Base-by-base conservation (phyloP, 176 grass and related monocot species). In the Musa schizocarpa region DNA sequence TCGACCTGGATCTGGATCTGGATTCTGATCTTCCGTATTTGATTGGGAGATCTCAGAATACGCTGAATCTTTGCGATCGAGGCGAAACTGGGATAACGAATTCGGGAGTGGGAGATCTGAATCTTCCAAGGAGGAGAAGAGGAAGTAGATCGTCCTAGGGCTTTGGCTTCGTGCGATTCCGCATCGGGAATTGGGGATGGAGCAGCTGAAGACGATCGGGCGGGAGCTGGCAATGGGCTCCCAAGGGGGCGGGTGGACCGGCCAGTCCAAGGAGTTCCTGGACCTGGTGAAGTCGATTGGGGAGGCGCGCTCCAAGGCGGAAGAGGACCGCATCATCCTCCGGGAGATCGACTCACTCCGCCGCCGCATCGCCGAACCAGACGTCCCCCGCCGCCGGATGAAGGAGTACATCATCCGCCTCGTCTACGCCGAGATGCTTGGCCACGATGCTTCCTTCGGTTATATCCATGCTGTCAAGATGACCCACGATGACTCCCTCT, bases 391-490 rank as follows among this genome's bases (percentile, higher is more conserved):
- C 29, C 87, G 87, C 55, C 87, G 86, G 87, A 99, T 99, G 96
- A 99, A 99, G 81, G 96, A 99, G 81, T 88, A 89, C 73, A 81
- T 99, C 52, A 84, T 99, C 54, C 90, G 96, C 81, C 88, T 99
- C 67, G 91, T 91, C 82, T 99, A 99, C 56, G 96, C 86, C 13
- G 96, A 99, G 96, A 99, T 99, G 96, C 91, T 99, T 51, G 96
- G 96, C 19, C 96, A 99, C 73, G 96, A 99, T 26, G 96, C 96
- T 68, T 99, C 96, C 58, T 99, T 99, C 74, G 96, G 91, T 17
- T 84, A 99, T 81, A 99, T 99, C 86, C 96, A 99, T 73, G 96
- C 96, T 55, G 96, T 99, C 65, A 99, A 99, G 85, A 99, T 99
- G 96, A 93, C 96, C 71, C 96, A 99, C 82, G 91, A 99, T 77